These are phyloP conservation scores for Penicillium lividum DNA, from an alignment of 495 filamentous ascomycete species.

Conservation along the genomic window DNA sequence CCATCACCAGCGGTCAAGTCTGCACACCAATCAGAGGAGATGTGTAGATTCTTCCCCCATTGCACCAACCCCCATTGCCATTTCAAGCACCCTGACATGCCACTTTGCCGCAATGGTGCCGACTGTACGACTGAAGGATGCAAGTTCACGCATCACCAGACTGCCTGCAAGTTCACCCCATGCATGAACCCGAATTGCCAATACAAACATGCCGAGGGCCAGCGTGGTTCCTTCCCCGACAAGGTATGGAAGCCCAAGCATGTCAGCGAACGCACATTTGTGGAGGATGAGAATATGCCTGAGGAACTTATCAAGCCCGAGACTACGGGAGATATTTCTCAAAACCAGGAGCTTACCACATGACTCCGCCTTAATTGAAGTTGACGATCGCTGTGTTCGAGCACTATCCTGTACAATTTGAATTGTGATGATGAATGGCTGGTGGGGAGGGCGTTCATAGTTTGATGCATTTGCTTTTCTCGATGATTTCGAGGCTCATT, in stretches of 20 bases:
- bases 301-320: constrained; percentile 83
- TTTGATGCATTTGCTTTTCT: constrained; percentile 33
- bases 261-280: constrained; percentile 91
- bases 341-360: constrained; percentile 41
- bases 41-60: constrained; percentile 94
- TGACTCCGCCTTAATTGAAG: constrained; percentile 31
- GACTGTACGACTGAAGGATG: constrained; percentile 83
- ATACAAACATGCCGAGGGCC: constrained; percentile 92
- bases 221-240: constrained; percentile 74
- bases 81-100: constrained; percentile 80
- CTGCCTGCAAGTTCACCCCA: constrained; percentile 85
- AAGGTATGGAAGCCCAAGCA: constrained; percentile 88
- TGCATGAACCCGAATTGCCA: constrained; percentile 82
- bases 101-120: constrained; percentile 88
- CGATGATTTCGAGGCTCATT: constrained; percentile 9
- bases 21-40: constrained; percentile 75
- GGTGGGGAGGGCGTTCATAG: constrained; percentile 38
- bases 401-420: constrained; percentile 39
- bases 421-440: constrained; percentile 29
- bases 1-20: constrained; percentile 83
- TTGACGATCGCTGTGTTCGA: constrained; percentile 11
- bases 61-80: constrained; percentile 85
- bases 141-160: constrained; percentile 84
- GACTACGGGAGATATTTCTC: constrained; percentile 26
- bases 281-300: constrained; percentile 61